A percentile compares a stretch with the other conserved stretches of the same genome.
Conservation (phyloP, 1,139 yeast genomes). For the Candida smagusa region DNA sequence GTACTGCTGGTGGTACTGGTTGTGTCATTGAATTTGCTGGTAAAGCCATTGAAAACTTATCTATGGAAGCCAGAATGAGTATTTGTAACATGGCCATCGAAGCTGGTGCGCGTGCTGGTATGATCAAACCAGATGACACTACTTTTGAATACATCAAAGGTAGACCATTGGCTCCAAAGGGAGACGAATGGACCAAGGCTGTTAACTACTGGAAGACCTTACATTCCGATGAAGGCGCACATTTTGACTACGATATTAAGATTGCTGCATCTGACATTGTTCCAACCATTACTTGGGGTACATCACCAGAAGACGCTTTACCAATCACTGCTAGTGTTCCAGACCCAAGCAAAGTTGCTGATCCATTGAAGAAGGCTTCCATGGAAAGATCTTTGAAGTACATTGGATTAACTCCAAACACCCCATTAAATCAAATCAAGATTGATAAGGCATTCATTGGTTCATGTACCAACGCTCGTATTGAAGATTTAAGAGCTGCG, state of each 20-base stretch:
- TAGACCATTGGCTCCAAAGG: slow-evolving; percentile 91
- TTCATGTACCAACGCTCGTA: slow-evolving; percentile 96
- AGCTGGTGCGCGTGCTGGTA: slow-evolving; percentile 99
- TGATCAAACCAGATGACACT: slow-evolving; percentile 91
- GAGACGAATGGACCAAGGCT: slow-evolving; percentile 94
- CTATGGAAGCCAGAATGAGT: slow-evolving; percentile 99
- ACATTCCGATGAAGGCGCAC: slow-evolving; percentile 84
- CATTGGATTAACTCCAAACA: slow-evolving; percentile 86
- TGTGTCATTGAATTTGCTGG: slow-evolving; percentile 96
- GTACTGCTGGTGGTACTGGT: slow-evolving; percentile 99
- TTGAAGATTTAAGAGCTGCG: slow-evolving; percentile 94
- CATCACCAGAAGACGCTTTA: slow-evolving; percentile 96
- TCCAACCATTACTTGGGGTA: slow-evolving; percentile 99
- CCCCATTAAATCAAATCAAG: slow-evolving; percentile 66
- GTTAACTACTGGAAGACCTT: slow-evolving; percentile 85
- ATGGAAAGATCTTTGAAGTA: slow-evolving; percentile 88
- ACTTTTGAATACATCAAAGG: slow-evolving; percentile 89
- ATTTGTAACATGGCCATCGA: slow-evolving; percentile 98
- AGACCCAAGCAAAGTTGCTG: slow-evolving; percentile 70
- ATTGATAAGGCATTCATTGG: slow-evolving; percentile 96
- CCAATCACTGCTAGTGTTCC: slow-evolving; percentile 91
- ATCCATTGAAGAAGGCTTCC: slow-evolving; percentile 76
- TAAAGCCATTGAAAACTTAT: slow-evolving; percentile 79
- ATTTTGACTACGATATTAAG: slow-evolving; percentile 77
- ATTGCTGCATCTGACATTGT: slow-evolving; percentile 82